Evolutionary conservation across 345 rosid species (phyloP).

Genomic region (Acer campestre): DNA sequence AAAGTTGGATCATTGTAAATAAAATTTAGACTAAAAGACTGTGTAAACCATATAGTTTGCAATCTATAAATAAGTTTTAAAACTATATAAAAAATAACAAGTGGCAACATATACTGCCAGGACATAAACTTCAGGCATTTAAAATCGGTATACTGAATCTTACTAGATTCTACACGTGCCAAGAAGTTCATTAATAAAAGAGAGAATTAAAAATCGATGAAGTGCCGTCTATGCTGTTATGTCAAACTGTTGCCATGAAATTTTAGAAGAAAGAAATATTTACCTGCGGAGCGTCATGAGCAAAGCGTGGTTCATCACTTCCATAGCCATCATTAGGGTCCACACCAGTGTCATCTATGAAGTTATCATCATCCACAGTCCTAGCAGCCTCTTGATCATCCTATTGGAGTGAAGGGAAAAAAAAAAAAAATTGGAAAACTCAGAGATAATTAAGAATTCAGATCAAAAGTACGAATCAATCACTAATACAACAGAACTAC

Average conservation of each 20-base stretch:
- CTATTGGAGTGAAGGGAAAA: slow-evolving; percentile 33
- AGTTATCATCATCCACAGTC: slow-evolving; percentile 89
- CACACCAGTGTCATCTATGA: slow-evolving; percentile 88
- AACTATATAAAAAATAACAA: background rate
- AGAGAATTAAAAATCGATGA: background rate
- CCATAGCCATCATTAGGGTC: slow-evolving; percentile 85
- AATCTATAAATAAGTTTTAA: background rate
- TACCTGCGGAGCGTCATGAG: slow-evolving; percentile 82
- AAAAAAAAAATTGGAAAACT: background rate
- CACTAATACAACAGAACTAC: background rate
- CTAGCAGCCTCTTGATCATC: slow-evolving; percentile 87
- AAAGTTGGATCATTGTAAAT: slow-evolving; percentile 11
- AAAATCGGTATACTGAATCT: background rate
- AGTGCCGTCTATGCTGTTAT: background rate
- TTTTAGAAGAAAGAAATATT: background rate
- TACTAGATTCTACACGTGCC: too few relatives aligned
- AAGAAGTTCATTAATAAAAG: background rate
- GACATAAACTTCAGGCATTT: background rate
- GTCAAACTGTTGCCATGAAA: too few relatives aligned
- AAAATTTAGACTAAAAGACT: background rate
- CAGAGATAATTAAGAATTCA: background rate
- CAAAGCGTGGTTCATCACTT: slow-evolving; percentile 65
- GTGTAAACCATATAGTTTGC: background rate
- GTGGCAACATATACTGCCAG: background rate
- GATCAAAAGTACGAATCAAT: background rate